Evolutionary conservation across 2,329 filamentous ascomycete species (phyloP), one percentile per base, ranked within the genome.

Genomic region (Aureobasidium mangrovei): DNA sequence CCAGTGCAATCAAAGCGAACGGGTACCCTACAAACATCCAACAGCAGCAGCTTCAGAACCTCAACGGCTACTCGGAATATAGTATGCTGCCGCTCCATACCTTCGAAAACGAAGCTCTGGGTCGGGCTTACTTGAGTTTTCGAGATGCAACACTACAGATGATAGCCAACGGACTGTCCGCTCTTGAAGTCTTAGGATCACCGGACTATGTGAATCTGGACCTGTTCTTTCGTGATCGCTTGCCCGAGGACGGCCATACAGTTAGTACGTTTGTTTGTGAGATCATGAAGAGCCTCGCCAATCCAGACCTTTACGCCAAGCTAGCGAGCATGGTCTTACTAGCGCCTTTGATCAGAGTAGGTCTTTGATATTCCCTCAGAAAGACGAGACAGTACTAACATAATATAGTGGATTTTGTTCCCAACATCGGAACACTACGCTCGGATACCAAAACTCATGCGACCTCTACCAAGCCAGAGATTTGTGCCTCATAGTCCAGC

Each of bases 401-500:
- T 3, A 10, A 24, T 29, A 28, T 24, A 55, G 53, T 55, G 53
- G 53, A 55, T 49, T 4, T 32, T 55, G 24, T 43, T 42, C 4
- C 53, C 53, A 2, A 55, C 53, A 7, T 45, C 53, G 7, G 53
- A 55, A 27, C 43, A 55, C 38, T 55, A 55, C n/a, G 35, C 43
- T 33, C 42, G 32, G n/a, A 47, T 55, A 55, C 45, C 53, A 42
- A 24, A 26, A 10, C 38, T 55, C 12, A 55, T 55, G 44, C 43
- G 44, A 38, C 53, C 53, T 4, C 8, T 55, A 18, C 43, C 43
- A 24, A 43, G 38, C n/a, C 53, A 55, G 27, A 39, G 53, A 39
- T 47, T 55, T 4, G 39, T 55, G n/a, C 53, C 53, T n/a, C 53
- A 55, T 32, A 48, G 43, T 5, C 53, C 53, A 10, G 53, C 53